Evolutionary conservation across 306 rosid genomes (phyloP), one percentile per base, ranked within the genome.

Genomic region (Hylodesmum podocarpum): DNA sequence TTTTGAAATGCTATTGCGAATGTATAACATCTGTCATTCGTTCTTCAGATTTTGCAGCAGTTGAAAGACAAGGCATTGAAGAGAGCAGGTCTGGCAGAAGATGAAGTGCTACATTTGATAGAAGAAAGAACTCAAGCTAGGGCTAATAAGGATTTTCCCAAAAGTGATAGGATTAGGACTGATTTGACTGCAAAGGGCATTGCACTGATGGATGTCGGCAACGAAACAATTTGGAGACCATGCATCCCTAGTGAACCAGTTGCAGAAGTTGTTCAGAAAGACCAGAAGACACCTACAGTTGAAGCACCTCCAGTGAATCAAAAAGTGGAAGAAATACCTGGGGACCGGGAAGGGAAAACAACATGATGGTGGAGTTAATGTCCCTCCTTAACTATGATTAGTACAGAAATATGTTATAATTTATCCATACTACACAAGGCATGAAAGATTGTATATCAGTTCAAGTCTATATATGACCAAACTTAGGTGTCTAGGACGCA

Each of bases 131-230:
- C 83, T n/a, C 77, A 63, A 79, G 99, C 99, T 49, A 96, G 99
- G 85, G 75, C 73, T 34, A 85, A 83, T 80, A 96, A 91, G 67
- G 93, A 96, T 47, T 95, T 88, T 44, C 47, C 82, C 12, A 92
- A 65, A 83, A 89, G 97, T 49, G 98, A 96, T 70, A 80, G 87
- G 58, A 87, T 92, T 78, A 88, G 98, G 76, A 87, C 90, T 6
- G 87, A 88, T 15, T 85, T 95, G 81, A 84, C 90, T 33, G 78
- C 79, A 6, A 88, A 87, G 82, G 97, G 98, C 82, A 91, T 95
- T 62, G 90, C 97, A 10, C 89, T 95, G 9, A 95, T 95, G 97
- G 98, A 95, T 73, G 86, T 89, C 9, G 97, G 96, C 50, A 88
- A 79, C 22, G 98, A 91, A 81, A 87, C 92, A 49, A 68, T 87